Percentiles rank a stretch among this genome's conserved stretches.
Conservation (phyloP, 169 alveolate species). For the Besnoitia besnoiti region DNA sequence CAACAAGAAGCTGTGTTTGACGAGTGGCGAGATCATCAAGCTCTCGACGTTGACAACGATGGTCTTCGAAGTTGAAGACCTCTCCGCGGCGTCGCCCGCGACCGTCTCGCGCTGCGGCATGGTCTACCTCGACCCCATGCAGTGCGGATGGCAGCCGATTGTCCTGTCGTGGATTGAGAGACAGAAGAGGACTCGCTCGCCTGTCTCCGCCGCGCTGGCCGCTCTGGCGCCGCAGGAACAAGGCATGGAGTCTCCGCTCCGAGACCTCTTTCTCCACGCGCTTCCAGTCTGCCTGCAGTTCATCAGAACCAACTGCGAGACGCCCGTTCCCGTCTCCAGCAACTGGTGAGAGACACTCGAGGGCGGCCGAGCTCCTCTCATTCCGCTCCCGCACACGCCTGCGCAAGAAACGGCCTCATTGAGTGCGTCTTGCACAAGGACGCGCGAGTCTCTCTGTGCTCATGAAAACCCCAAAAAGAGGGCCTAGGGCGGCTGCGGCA, state of each 20-base stretch:
- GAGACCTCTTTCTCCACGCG: slow-evolving; percentile 9
- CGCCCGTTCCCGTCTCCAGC: slow-evolving; percentile 68
- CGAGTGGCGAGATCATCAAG: slow-evolving; percentile 91
- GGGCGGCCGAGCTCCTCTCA: too few relatives aligned
- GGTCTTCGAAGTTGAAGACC: slow-evolving; percentile 92
- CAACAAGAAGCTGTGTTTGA: slow-evolving; percentile 91
- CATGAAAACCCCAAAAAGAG: too few relatives aligned
- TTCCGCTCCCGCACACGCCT: too few relatives aligned
- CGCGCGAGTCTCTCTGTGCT: too few relatives aligned
- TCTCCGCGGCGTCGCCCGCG: slow-evolving; percentile 94
- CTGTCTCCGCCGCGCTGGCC: too few relatives aligned
- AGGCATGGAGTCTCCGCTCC: not conserved
- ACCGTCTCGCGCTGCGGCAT: slow-evolving; percentile 95
- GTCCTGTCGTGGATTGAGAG: slow-evolving; percentile 85
- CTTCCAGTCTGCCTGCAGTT: slow-evolving; percentile 59
- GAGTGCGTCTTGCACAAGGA: too few relatives aligned
- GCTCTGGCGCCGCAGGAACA: not conserved
- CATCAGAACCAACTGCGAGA: slow-evolving; percentile 48
- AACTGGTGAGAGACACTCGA: slow-evolving; percentile 64
- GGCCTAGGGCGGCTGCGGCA: too few relatives aligned
- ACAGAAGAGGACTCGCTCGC: not conserved
- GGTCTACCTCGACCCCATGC: slow-evolving; percentile 91
- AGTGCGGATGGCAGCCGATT: slow-evolving; percentile 92
- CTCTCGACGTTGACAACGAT: slow-evolving; percentile 87
- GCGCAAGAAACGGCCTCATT: too few relatives aligned